Conservation (phyloP, 148 eudicot species). For the Vaccinium vitisidaea region DNA sequence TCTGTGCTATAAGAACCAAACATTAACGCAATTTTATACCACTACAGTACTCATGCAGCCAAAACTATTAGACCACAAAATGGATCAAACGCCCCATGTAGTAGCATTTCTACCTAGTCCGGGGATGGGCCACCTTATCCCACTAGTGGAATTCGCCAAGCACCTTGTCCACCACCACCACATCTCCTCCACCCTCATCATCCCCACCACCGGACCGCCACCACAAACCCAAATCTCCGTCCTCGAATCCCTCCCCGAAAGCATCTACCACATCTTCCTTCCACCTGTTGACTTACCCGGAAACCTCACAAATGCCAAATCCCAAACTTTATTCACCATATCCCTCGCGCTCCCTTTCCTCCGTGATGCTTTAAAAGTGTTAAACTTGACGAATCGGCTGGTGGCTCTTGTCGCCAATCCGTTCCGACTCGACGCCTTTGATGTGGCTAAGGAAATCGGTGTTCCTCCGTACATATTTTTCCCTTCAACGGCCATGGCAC, state of each 20-base stretch:
- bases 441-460: slow-evolving; percentile 20
- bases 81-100: slow-evolving; percentile 30
- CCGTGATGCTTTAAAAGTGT: background rate
- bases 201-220: slow-evolving; percentile 36
- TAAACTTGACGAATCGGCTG: background rate
- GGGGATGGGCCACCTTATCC: slow-evolving; percentile 63
- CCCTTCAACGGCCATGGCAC: slow-evolving; percentile 18
- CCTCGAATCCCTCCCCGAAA: slow-evolving; percentile 33
- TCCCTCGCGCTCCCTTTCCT: background rate
- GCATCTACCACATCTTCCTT: slow-evolving; percentile 16
- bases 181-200: slow-evolving; percentile 34
- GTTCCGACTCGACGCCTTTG: slow-evolving; percentile 15
- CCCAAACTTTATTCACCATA: background rate
- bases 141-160: slow-evolving; percentile 36
- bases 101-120: slow-evolving; percentile 51
- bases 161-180: slow-evolving; percentile 24
- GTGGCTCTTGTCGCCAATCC: slow-evolving; percentile 15
- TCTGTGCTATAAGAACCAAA: too few relatives aligned
- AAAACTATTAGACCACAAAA: background rate
- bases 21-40: too few relatives aligned
- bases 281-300: background rate
- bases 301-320: background rate
- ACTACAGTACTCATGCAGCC: too few relatives aligned
- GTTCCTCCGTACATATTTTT: slow-evolving; percentile 9
- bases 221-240: slow-evolving; percentile 26